Base-by-base conservation (phyloP, 2,329 filamentous ascomycete species). In the Colletotrichum shisoi region DNA sequence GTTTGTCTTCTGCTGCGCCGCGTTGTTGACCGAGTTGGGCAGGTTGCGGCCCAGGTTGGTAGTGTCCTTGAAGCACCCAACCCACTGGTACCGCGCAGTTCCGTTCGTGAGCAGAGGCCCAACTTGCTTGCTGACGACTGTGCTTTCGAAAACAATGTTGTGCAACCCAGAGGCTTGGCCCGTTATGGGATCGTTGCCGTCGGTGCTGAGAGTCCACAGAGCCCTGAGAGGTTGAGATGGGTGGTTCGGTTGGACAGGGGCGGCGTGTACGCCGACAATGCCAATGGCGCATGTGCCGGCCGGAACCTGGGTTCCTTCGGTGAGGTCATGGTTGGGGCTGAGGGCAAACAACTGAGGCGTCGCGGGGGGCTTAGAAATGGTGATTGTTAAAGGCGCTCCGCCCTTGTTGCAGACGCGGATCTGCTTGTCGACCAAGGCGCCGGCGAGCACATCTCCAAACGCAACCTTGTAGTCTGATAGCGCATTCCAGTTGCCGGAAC, bases 11-110 rank as follows among this genome's bases (percentile, higher is more conserved):
- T 72, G 66, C 48, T 70, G 69, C 4, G 59, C 66, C 3, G 68
- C 70, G 13, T 64, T 72, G 64, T 74, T 76, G 27, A 74, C 73
- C 24, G 74, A 71, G 8, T 69, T 75, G 12, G 68, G 51, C 15
- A 80, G 68, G 31, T 77, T 74, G n/a, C 79, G 75, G 34, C 77
- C 77, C 19, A 65, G 4, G 49, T 70, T 68, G 21, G 21, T 34
- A 5, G 73, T 75, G 64, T 80, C 79, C 31, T 73, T 71, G 69
- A 80, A 81, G 59, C 79, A 81, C 19, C 79, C 79, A 5, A 80
- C 71, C 68, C 76, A 79, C 31, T 76, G 71, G 64, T 76, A 77
- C 19, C 72, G 68, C 5, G 73, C 72, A 1, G 69, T 70, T 7
- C 75, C 74, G 60, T 75, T 73, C 19, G 73, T 53, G 13, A 79